These are phyloP conservation scores for Scutellaria minor DNA, from an alignment of 257 asterid species.

Conservation along the genomic window DNA sequence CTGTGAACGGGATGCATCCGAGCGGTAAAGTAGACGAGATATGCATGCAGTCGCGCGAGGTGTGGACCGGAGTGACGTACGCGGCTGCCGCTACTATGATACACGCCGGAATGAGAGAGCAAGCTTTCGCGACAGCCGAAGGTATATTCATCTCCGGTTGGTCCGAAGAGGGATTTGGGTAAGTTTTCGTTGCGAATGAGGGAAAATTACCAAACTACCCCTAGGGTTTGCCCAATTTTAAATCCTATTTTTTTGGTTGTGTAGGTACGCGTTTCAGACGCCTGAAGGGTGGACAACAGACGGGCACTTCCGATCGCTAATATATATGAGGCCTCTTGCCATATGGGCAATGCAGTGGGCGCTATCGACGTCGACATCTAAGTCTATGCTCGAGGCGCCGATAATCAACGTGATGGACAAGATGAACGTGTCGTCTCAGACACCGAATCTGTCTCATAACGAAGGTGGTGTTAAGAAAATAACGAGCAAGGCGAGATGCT, in stretches of 20 bases:
- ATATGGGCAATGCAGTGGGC: conserved; percentile 99
- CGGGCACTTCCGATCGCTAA: conserved; percentile 95
- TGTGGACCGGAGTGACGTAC: conserved; percentile 96
- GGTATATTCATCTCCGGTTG: conserved; percentile 95
- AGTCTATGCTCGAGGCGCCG: conserved; percentile 42
- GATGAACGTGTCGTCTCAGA: conserved; percentile 39
- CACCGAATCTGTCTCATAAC: conserved; percentile 33
- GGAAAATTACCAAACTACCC: too few relatives aligned
- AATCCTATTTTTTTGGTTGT: conserved; percentile 11
- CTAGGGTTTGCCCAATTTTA: neutral
- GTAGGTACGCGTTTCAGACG: conserved; percentile 90
- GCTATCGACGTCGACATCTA: conserved; percentile 51
- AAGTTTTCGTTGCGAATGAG: conserved; percentile 27
- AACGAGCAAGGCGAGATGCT: conserved; percentile 62
- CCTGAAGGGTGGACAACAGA: conserved; percentile 94
- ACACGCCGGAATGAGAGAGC: conserved; percentile 95
- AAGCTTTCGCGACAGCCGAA: conserved; percentile 87
- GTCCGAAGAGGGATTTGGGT: conserved; percentile 99
- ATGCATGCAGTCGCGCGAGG: conserved; percentile 98
- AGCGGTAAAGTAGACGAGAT: conserved; percentile 94
- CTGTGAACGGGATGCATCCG: conserved; percentile 98
- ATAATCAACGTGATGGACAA: conserved; percentile 53
- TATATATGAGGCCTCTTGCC: conserved; percentile 94
- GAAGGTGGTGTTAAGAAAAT: conserved; percentile 64
- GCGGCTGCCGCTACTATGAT: conserved; percentile 95